A percentile compares a stretch with the other conserved stretches of the same genome.
These are phyloP conservation scores for Cornus suecica DNA, from an alignment of 148 eudicot genomes.

Conservation along the genomic window DNA sequence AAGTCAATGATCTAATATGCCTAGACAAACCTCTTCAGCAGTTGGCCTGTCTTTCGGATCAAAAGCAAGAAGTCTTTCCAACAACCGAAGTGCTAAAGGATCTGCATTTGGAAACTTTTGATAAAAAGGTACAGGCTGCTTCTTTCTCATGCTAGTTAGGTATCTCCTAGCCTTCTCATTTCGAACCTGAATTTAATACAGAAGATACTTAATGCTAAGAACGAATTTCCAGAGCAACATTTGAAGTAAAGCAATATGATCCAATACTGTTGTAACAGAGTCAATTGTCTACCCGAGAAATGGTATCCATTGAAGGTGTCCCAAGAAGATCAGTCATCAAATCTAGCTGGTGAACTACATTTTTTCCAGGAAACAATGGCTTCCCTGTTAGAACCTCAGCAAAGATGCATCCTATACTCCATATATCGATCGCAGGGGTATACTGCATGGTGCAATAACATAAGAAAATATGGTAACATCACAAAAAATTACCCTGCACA, in stretches of 20 bases:
- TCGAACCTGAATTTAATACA: conserved; percentile 40
- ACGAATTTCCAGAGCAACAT: background rate
- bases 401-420: conserved; percentile 72
- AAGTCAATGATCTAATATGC: background rate
- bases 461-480: background rate
- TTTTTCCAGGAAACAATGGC: conserved; percentile 65
- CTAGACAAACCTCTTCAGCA: conserved; percentile 56
- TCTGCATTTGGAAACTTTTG: conserved; percentile 59
- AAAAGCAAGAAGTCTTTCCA: conserved; percentile 61
- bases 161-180: conserved; percentile 69
- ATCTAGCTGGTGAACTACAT: conserved; percentile 64
- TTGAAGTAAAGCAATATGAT: background rate
- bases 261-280: background rate
- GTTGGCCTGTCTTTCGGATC: conserved; percentile 71
- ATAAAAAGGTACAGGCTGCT: conserved; percentile 48
- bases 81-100: conserved; percentile 52
- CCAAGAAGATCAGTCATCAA: conserved; percentile 64
- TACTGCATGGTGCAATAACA: conserved; percentile 34
- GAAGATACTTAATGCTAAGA: conserved; percentile 2
- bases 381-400: conserved; percentile 65
- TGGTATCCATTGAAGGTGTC: conserved; percentile 60
- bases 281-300: conserved; percentile 36
- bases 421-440: conserved; percentile 63
- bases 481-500: background rate
- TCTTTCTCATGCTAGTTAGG: conserved; percentile 60